phyloP scores from a whole-genome alignment of 148 eudicot species.

The Vaccinium darrowii region DNA sequence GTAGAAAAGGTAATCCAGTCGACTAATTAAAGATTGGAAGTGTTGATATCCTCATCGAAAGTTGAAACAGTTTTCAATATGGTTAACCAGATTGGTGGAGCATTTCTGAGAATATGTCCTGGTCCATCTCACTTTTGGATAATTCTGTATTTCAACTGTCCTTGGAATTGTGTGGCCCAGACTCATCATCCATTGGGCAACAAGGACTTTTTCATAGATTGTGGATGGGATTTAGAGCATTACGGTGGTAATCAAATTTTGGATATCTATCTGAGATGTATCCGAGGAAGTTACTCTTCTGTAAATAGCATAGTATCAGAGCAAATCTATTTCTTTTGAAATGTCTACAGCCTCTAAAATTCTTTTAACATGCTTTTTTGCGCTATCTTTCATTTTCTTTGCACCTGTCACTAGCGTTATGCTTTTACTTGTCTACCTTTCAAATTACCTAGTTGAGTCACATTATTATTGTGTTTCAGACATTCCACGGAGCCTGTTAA shows the following conservation, averaged over 20 bases:
- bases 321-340: background rate
- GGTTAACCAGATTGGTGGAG: background rate
- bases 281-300: background rate
- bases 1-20: background rate
- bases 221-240: background rate
- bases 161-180: background rate
- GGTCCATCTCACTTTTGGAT: background rate
- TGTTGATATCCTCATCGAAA: background rate
- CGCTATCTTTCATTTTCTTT: background rate
- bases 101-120: background rate
- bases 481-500: constrained; percentile 14
- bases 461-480: constrained; percentile 32
- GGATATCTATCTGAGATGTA: background rate
- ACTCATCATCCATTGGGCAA: background rate
- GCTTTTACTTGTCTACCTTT: background rate
- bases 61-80: background rate
- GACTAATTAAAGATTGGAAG: background rate
- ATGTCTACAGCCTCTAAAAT: background rate
- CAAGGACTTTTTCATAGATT: background rate
- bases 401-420: background rate
- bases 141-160: background rate
- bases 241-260: background rate
- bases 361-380: background rate
- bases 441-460: background rate
- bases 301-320: background rate